Base-by-base conservation (phyloP, 495 filamentous ascomycete genomes). In the Glarea lozoyensis region DNA sequence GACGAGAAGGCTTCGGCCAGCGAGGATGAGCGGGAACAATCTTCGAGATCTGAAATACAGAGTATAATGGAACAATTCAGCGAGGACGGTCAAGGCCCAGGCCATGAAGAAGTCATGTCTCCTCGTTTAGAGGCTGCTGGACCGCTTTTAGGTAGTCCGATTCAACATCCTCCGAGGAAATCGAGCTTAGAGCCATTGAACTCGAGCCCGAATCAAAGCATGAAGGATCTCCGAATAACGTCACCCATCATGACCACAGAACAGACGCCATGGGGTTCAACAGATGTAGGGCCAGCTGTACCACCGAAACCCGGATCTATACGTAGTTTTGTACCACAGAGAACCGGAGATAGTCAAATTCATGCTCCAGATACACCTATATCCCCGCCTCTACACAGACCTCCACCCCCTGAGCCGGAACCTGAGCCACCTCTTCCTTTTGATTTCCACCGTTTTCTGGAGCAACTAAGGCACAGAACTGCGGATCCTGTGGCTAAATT, bases 401-500 rank as follows among this genome's bases (percentile, higher is more conserved):
- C 81, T 17, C 79, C 79, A 2, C 81, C 82, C 7, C 90, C 88
- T 1, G 81, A 81, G 18, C 93, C 94, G 4, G 88, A 94, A 46
- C 88, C 88, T 0, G 89, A 96, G 57, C 79, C 88, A 17, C 74
- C 86, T 40, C 75, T 94, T 34, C 86, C 92, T 1, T 99, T 99
- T 58, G 92, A 99, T 64, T 99, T 99, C 56, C 93, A 97, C 62
- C 77, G 92, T 5, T 99, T 99, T 55, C 63, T 99, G 40, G 90
- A 94, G 54, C 92, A 99, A 57, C 69, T 99, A 20, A 80, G 92
- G 40, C 89, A 97, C 62, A 82, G 89, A 37, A 94, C 90, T 17
- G 93, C 92, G 13, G 92, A 99, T 53, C 93, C 92, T 4, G 90
- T 99, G 1, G 93, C 92, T 10, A 85, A 86, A 50, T 99, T 94